A percentile compares a stretch with the other conserved stretches of the same genome.
These are phyloP conservation scores for Neocatenulostroma microsporum DNA, from an alignment of 2,329 filamentous ascomycete species.

Conservation along the genomic window DNA sequence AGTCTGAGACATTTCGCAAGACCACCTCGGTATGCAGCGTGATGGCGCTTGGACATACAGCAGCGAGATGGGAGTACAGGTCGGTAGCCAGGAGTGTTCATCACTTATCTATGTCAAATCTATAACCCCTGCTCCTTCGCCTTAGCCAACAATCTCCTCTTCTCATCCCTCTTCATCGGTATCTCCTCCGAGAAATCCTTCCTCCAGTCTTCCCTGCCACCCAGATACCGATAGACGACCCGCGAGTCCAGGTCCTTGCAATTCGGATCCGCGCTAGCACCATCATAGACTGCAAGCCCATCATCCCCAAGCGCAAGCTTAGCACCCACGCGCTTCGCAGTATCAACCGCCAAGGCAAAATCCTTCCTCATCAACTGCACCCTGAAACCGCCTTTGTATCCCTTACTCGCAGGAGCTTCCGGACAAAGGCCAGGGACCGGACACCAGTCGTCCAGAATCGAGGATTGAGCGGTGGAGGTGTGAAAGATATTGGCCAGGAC, in stretches of 20 bases:
- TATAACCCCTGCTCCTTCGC: conserved; percentile 15
- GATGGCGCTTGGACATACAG: no score
- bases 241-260: conserved; percentile 51
- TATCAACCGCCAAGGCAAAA: conserved; percentile 48
- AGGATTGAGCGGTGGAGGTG: conserved; percentile 46
- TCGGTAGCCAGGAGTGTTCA: no score
- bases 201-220: conserved; percentile 46
- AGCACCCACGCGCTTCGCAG: conserved; percentile 47
- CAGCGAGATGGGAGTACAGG: no score
- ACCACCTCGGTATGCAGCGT: no score
- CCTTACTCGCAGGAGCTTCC: conserved; percentile 42
- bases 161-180: conserved; percentile 24
- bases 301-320: conserved; percentile 43
- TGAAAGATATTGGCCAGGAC: conserved; percentile 47
- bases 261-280: conserved; percentile 43
- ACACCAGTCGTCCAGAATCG: conserved; percentile 45
- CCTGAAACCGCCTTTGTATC: conserved; percentile 50
- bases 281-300: conserved; percentile 46
- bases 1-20: no score
- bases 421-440: conserved; percentile 45
- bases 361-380: conserved; percentile 56
- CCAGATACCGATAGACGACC: conserved; percentile 52
- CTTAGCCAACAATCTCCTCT: conserved; percentile 16
- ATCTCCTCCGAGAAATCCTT: conserved; percentile 21
- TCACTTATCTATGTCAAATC: no score